Evolutionary conservation across 2,329 filamentous ascomycete genomes (phyloP).

Genomic region (Monosporascus sp.): DNA sequence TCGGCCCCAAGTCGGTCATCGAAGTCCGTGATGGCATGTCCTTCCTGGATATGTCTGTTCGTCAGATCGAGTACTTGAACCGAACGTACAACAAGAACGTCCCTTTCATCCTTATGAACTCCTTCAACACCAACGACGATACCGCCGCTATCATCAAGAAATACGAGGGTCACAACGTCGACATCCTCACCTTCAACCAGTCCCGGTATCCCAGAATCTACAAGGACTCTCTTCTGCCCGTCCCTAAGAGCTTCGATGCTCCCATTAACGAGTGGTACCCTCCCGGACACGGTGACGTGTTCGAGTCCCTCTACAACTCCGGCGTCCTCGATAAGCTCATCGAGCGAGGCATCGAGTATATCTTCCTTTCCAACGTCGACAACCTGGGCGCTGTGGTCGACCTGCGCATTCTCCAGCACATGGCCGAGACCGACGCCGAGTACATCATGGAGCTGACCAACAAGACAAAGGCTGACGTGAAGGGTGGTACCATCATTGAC

Average conservation of each 20-base stretch:
- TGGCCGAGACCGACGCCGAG: slow-evolving; percentile 94
- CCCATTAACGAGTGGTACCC: slow-evolving; percentile 97
- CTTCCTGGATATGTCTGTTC: slow-evolving; percentile 96
- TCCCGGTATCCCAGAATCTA: slow-evolving; percentile 95
- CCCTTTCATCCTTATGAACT: slow-evolving; percentile 99
- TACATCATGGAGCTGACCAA: slow-evolving; percentile 99
- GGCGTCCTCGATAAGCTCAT: slow-evolving; percentile 96
- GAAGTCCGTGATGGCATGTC: slow-evolving; percentile 99
- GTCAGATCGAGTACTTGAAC: slow-evolving; percentile 99
- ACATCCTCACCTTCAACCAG: slow-evolving; percentile 99
- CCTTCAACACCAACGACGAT: slow-evolving; percentile 98
- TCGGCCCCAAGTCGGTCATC: slow-evolving; percentile 98
- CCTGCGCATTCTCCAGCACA: slow-evolving; percentile 97
- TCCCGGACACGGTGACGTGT: slow-evolving; percentile 97
- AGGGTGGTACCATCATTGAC: slow-evolving; percentile 99
- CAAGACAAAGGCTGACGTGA: slow-evolving; percentile 99
- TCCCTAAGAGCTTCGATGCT: slow-evolving; percentile 83
- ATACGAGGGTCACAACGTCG: slow-evolving; percentile 99
- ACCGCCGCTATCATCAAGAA: slow-evolving; percentile 99
- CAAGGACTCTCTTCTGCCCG: slow-evolving; percentile 96
- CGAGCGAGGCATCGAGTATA: slow-evolving; percentile 89
- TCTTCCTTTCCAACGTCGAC: slow-evolving; percentile 99
- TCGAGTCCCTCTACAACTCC: slow-evolving; percentile 99
- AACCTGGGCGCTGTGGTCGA: slow-evolving; percentile 98
- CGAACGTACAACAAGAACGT: slow-evolving; percentile 96